A percentile compares a stretch with the other conserved stretches of the same genome.
These are phyloP conservation scores for Hyphodiscus sp. DNA, from an alignment of 2,329 filamentous ascomycete species.

Conservation along the genomic window DNA sequence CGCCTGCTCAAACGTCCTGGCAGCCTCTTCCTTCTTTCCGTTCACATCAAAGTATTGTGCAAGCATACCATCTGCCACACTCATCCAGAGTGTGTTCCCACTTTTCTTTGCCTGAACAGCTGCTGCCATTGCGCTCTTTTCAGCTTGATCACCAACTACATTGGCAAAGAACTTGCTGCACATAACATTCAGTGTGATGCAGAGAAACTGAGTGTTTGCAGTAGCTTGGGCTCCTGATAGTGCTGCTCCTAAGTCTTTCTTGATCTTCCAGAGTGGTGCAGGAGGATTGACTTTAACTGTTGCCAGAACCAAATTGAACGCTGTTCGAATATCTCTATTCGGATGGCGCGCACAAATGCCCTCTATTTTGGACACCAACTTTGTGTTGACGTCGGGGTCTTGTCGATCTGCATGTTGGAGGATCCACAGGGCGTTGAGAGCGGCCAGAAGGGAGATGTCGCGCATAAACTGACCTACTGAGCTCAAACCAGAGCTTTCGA, in stretches of 20 bases:
- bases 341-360: conserved; percentile 62
- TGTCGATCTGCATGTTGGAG: conserved; percentile 55
- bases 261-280: conserved; percentile 67
- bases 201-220: conserved; percentile 72
- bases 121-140: conserved; percentile 68
- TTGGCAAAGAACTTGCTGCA: conserved; percentile 55
- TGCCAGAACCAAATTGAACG: conserved; percentile 70
- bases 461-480: conserved; percentile 45
- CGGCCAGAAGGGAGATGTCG: conserved; percentile 60
- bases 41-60: conserved; percentile 68
- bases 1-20: conserved; percentile 38
- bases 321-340: conserved; percentile 69
- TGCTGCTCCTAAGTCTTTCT: conserved; percentile 69
- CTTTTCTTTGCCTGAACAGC: conserved; percentile 61
- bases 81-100: conserved; percentile 70
- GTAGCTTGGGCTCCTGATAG: conserved; percentile 63
- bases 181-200: conserved; percentile 81
- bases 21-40: conserved; percentile 52
- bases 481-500: conserved; percentile 31
- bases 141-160: conserved; percentile 68
- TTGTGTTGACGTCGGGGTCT: conserved; percentile 51
- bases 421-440: conserved; percentile 66
- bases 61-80: conserved; percentile 73
- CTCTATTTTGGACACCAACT: conserved; percentile 59
- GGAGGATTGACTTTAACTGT: conserved; percentile 56